Evolutionary conservation across 345 rosid species (phyloP).

Genomic region (Eucalyptus cloeziana): DNA sequence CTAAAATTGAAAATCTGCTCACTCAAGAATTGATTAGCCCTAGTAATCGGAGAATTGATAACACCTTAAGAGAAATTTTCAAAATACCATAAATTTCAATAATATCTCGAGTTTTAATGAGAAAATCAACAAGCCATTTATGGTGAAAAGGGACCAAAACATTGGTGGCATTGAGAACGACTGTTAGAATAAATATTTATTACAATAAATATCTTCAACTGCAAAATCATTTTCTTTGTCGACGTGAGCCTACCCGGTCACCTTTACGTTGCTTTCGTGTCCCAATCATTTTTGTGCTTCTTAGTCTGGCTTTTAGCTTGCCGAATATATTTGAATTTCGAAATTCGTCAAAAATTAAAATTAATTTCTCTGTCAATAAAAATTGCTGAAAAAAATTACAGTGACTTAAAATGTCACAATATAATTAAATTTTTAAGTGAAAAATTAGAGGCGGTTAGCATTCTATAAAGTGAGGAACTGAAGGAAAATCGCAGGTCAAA

Average conservation of each 20-base stretch:
- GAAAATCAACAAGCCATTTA: not conserved
- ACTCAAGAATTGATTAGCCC: not conserved
- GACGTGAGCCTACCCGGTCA: not conserved
- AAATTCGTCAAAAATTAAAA: not conserved
- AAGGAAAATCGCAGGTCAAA: not conserved
- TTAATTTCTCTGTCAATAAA: not conserved
- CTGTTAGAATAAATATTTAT: not conserved
- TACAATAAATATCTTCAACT: not conserved
- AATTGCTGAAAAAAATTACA: not conserved
- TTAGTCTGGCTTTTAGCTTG: not conserved
- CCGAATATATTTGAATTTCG: not conserved
- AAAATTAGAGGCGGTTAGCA: not conserved
- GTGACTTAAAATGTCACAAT: not conserved
- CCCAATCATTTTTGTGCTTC: not conserved
- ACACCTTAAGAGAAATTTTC: not conserved
- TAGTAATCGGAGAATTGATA: not conserved
- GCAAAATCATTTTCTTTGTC: not conserved
- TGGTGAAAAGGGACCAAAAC: not conserved
- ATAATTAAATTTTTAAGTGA: not conserved
- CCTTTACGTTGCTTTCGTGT: not conserved
- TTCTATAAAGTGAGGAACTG: not conserved
- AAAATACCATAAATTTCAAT: not conserved
- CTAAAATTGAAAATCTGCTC: not conserved
- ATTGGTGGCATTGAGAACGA: not conserved
- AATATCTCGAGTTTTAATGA: not conserved